Evolutionary conservation across 176 grass and related monocot genomes (phyloP).

Genomic region (Pharus latifolius): DNA sequence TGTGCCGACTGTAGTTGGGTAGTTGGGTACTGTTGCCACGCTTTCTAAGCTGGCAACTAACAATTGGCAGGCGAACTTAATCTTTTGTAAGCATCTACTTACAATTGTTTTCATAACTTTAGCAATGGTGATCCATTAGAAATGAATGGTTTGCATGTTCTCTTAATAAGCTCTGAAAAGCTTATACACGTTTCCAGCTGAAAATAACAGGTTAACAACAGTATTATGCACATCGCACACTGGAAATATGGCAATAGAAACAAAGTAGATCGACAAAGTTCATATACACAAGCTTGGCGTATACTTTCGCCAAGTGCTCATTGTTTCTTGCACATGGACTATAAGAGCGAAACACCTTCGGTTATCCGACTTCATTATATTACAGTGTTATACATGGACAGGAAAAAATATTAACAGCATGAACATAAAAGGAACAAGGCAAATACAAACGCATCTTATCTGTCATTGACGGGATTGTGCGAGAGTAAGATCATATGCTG

Average conservation of each 20-base stretch:
- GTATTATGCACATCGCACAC: not conserved
- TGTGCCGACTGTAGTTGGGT: not conserved
- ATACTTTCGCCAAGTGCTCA: not conserved
- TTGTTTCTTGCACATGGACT: not conserved
- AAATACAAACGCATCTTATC: not conserved
- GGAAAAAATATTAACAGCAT: not conserved
- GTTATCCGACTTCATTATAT: not conserved
- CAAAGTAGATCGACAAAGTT: not conserved
- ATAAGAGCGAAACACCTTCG: not conserved
- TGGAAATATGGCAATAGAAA: not conserved
- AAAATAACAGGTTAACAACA: not conserved
- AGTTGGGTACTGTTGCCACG: too few species aligned
- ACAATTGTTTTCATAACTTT: not conserved
- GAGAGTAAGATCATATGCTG: slow-evolving; percentile 40
- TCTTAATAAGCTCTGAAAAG: not conserved
- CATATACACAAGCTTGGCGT: not conserved
- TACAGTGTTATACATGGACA: not conserved
- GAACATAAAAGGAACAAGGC: not conserved
- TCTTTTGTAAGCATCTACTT: not conserved
- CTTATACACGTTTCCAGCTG: not conserved
- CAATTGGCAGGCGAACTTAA: not conserved
- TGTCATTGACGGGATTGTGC: slow-evolving; percentile 30
- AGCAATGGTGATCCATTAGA: not conserved
- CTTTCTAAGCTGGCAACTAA: not conserved
- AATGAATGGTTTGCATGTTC: not conserved